Percentiles rank a stretch among this genome's conserved stretches.
These are phyloP conservation scores for Boletus vinaceobasis DNA, from an alignment of 768 basidiomycete species.

Conservation along the genomic window DNA sequence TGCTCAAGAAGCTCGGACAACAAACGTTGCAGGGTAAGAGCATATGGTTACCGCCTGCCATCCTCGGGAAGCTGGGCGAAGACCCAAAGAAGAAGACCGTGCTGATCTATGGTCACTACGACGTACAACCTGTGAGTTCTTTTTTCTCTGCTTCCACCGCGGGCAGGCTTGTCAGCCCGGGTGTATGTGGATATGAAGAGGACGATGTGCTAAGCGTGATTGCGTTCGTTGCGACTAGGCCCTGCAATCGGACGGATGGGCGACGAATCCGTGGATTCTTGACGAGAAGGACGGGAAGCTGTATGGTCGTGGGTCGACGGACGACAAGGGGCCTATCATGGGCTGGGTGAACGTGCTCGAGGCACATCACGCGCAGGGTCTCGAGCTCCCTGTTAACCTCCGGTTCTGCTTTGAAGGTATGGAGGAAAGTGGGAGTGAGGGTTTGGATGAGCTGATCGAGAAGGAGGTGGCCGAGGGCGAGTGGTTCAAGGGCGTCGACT, in stretches of 20 bases:
- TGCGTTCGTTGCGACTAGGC: conserved; percentile 28
- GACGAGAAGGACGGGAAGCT: conserved; percentile 54
- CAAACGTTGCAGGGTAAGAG: conserved; percentile 71
- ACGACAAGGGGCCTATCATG: conserved; percentile 88
- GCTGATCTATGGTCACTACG: conserved; percentile 91
- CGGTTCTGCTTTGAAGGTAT: conserved; percentile 94
- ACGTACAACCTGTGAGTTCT: conserved; percentile 79
- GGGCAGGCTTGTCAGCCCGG: background rate
- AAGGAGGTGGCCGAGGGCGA: conserved; percentile 65
- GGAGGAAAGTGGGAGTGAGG: conserved; percentile 93
- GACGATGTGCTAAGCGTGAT: background rate
- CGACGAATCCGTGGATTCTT: conserved; percentile 79
- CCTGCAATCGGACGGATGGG: conserved; percentile 73
- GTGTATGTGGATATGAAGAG: background rate
- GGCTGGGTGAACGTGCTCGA: conserved; percentile 91
- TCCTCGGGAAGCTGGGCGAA: conserved; percentile 77
- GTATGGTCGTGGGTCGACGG: conserved; percentile 86
- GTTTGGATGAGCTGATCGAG: conserved; percentile 82
- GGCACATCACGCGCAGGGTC: conserved; percentile 64
- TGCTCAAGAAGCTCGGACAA: conserved; percentile 70
- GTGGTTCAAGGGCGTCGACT: conserved; percentile 87
- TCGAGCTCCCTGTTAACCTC: conserved; percentile 84
- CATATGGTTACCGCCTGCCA: conserved; percentile 74
- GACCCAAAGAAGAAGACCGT: conserved; percentile 92
- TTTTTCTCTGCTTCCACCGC: background rate